These are phyloP conservation scores for Candida manassasensis DNA, from an alignment of 805 yeast genomes.

Conservation along the genomic window DNA sequence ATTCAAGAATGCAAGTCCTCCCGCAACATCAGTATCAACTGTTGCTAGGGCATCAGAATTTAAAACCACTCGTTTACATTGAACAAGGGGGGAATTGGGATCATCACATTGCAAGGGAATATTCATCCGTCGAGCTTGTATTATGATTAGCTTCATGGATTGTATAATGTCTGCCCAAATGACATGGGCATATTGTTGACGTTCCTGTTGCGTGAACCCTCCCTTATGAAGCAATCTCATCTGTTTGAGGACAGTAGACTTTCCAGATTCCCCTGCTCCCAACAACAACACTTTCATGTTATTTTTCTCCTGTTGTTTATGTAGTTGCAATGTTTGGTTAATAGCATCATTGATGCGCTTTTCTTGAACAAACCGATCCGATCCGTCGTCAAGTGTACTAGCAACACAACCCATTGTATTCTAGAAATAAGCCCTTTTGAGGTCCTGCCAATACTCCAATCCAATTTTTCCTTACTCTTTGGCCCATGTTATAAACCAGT, in stretches of 20 bases:
- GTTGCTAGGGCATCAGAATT: slow-evolving; percentile 55
- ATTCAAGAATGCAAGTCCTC: slow-evolving; percentile 58
- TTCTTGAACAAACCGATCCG: slow-evolving; percentile 51
- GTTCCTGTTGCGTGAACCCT: slow-evolving; percentile 77
- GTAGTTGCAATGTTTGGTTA: slow-evolving; percentile 55
- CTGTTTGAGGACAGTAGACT: slow-evolving; percentile 88
- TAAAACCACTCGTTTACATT: slow-evolving; percentile 46
- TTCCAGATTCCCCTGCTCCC: slow-evolving; percentile 95
- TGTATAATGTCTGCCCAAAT: slow-evolving; percentile 92
- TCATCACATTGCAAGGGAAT: slow-evolving; percentile 64
- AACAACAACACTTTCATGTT: slow-evolving; percentile 70
- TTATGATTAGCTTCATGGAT: slow-evolving; percentile 68
- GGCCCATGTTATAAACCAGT: too few species aligned
- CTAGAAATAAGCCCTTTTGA: too few species aligned
- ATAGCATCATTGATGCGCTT: slow-evolving; percentile 57
- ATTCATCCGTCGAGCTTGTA: slow-evolving; percentile 67
- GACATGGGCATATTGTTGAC: slow-evolving; percentile 74
- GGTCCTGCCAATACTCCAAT: too few species aligned
- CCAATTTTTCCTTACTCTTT: too few species aligned
- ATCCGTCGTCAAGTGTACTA: slow-evolving; percentile 44
- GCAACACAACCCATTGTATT: slow-evolving; percentile 71
- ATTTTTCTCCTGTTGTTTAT: slow-evolving; percentile 48
- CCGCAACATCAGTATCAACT: slow-evolving; percentile 62
- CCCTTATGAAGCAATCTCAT: slow-evolving; percentile 79
- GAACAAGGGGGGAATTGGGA: slow-evolving; percentile 41